Percentiles rank a stretch among this genome's conserved stretches.
Evolutionary conservation across 768 basidiomycete species (phyloP).

Genomic region (Hemileccinum rubropunctum): DNA sequence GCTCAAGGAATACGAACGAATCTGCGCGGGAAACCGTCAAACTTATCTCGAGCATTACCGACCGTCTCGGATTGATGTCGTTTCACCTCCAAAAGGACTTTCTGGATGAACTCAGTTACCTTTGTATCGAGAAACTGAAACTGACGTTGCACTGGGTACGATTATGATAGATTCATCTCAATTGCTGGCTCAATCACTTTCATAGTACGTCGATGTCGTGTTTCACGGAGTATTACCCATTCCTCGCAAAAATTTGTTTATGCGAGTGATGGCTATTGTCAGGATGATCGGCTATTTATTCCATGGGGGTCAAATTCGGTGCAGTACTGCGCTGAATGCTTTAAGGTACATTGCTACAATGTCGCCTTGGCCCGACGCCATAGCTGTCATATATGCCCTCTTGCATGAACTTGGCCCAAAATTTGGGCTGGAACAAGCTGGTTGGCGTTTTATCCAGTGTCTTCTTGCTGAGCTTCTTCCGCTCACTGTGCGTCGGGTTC

Average conservation of each 20-base stretch:
- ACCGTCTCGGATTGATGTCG: slow-evolving; percentile 7
- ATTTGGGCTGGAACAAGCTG: slow-evolving; percentile 9
- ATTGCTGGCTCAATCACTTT: slow-evolving; percentile 1
- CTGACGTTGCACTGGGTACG: slow-evolving; percentile 18
- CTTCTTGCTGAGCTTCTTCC: slow-evolving; percentile 10
- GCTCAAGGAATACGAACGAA: slow-evolving; percentile 5
- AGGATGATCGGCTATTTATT: slow-evolving; percentile 16
- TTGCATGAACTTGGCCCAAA: slow-evolving; percentile 16
- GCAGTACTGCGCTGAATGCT: slow-evolving; percentile 2
- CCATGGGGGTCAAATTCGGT: slow-evolving; percentile 8
- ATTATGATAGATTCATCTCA: not conserved
- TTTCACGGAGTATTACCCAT: not conserved
- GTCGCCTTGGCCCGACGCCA: slow-evolving; percentile 17
- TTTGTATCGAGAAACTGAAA: slow-evolving; percentile 15
- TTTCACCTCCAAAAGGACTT: slow-evolving; percentile 6
- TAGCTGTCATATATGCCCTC: slow-evolving; percentile 13
- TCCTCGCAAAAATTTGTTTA: slow-evolving; percentile 9
- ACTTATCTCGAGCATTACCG: slow-evolving; percentile 7
- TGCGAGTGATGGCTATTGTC: slow-evolving; percentile 14
- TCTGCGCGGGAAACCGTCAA: slow-evolving; percentile 3
- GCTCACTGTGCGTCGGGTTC: slow-evolving; percentile 1
- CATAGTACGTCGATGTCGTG: slow-evolving; percentile 9
- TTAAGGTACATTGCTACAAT: slow-evolving; percentile 13
- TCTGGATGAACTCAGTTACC: slow-evolving; percentile 3
- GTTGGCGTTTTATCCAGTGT: slow-evolving; percentile 11